Evolutionary conservation across 441 rosid genomes (phyloP).

Genomic region (Populus tomentosa): DNA sequence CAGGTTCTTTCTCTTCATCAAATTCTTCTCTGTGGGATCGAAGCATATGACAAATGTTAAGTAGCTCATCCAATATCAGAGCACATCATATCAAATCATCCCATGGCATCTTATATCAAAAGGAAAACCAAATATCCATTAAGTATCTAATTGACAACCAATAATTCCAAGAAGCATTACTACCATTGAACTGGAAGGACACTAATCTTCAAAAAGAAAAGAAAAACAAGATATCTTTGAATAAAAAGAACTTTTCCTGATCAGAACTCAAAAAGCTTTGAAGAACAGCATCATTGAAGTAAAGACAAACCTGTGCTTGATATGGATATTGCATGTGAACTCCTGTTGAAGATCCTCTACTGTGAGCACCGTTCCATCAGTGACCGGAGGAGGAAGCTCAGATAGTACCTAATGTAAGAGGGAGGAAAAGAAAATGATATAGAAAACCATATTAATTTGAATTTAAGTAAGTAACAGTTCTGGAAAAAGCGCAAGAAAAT

Average conservation of each 20-base stretch:
- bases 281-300: background rate
- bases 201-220: background rate
- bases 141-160: background rate
- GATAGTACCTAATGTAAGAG: constrained; percentile 47
- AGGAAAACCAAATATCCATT: background rate
- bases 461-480: background rate
- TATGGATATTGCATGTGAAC: constrained; percentile 68
- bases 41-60: background rate
- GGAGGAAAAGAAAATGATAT: background rate
- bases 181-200: background rate
- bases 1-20: constrained; percentile 95
- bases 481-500: background rate
- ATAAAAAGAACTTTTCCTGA: background rate
- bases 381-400: constrained; percentile 79
- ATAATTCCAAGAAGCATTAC: background rate
- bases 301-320: constrained; percentile 78
- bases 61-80: background rate
- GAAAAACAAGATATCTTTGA: background rate
- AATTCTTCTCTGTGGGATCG: constrained; percentile 70
- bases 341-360: constrained; percentile 95
- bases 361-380: constrained; percentile 61
- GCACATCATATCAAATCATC: background rate
- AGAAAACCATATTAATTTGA: background rate
- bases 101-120: background rate
- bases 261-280: background rate